Evolutionary conservation across 2,329 filamentous ascomycete genomes (phyloP), one percentile per base, ranked within the genome.

Genomic region (Phialophora chinensis): DNA sequence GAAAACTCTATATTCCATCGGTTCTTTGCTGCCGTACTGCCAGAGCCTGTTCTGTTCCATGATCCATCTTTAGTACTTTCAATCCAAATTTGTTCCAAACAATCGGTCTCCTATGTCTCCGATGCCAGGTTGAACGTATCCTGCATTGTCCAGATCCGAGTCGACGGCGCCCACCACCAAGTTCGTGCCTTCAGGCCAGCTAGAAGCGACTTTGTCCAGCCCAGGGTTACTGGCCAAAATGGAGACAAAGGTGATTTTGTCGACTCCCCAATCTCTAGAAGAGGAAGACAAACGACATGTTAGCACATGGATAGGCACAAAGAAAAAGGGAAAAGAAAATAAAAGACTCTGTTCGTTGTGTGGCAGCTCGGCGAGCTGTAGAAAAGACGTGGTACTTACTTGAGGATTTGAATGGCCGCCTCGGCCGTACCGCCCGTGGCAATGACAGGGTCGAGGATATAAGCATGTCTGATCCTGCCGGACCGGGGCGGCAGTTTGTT

Each of bases 381-480:
- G 55, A 42, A 38, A 27, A 27, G 35, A 25, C 31, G 8, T 2
- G 31, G 44, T 27, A 71, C 72, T 65, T 59, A 76, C 62, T 85
- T 86, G 65, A 97, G 83, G 0, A 92, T 92, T 75, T 94, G 90
- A 75, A 97, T 96, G 4, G 93, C 93, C 0, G 94, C 93, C 35
- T 88, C 90, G 66, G 91, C 91, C 2, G 94, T 98, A 1, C 91
- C 92, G 42, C 94, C 94, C 0, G 94, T 97, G 1, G 94, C 94
- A 75, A 98, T 96, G 73, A 97, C 87, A 3, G 94, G 94, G 76
- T 97, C 94, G 56, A 97, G 87, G 61, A 97, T 83, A 75, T 97
- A 90, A 66, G 92, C 93, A 12, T 96, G 84, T n/a, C 86, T 83
- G 1, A 87, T 77, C 1, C 81, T 77, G 38, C 35, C 17, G 23